Base-by-base conservation (phyloP, 345 rosid species). In the Diplotaxis tenuifolia region DNA sequence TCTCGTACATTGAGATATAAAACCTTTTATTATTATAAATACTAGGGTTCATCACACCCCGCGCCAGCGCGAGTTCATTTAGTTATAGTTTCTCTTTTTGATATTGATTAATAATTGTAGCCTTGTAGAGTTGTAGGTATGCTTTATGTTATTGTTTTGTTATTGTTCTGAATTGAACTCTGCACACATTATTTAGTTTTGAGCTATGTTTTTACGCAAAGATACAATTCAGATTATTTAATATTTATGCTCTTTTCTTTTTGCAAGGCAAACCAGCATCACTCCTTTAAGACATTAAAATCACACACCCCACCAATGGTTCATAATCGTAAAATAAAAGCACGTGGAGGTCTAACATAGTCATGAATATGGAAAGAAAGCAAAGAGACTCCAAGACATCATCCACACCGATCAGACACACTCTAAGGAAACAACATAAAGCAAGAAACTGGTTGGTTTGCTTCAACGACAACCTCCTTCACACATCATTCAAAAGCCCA, bases 401-500 rank as follows among this genome's bases (percentile, higher is more conserved):
- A 62, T 63, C 76, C 47, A 73, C 76, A 73, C 12, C 27, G 76
- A 67, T 29, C 31, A 23, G 47, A 54, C 21, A 62, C 42, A 53
- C 52, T 5, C 47, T 16, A 58, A 5, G 5, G 18, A 58, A 8
- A 73, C 47, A 76, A 54, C 62, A 28, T 7, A 52, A 62, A 11
- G 5, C 3, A 15, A 56, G 49, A 62, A 29, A 38, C 58, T 61
- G 28, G 52, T 29, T 27, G 23, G 62, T 7, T 27, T 20, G 62
- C 60, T 34, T 32, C 55, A 31, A n/a, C 40, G 18, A 10, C 21
- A 3, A 52, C 9, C 31, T 12, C 29, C 23, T 22, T n/a, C n/a
- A n/a, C n/a, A n/a, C 4, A 5, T 85, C 76, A 88, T 71, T 86
- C 86, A 34, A 85, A 89, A n/a, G 91, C 91, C 91, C 94, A 87